Evolutionary conservation across 177 flowering plant species (phyloP).

Genomic region (Vitis hybrid): DNA sequence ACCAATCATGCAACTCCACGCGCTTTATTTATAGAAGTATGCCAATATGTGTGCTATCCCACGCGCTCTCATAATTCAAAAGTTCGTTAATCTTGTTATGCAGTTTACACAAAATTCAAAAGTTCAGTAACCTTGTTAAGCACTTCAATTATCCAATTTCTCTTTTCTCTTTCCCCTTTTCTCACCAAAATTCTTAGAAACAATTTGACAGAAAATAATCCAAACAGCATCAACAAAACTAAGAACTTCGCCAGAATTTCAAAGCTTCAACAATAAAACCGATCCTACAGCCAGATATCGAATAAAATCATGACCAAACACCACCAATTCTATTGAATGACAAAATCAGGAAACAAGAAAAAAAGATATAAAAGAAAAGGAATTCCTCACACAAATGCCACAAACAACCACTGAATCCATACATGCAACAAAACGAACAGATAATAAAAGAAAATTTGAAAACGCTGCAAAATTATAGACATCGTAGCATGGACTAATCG

Average conservation of each 20-base stretch:
- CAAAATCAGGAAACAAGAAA: neutral
- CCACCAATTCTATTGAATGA: neutral
- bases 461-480: neutral
- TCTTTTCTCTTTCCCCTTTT: neutral
- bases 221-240: no score
- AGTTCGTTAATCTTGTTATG: neutral
- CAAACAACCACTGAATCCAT: neutral
- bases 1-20: no score
- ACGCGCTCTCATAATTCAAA: neutral
- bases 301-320: neutral
- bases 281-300: neutral
- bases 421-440: conserved; percentile 1
- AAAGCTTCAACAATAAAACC: no score
- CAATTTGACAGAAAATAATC: neutral
- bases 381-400: no score
- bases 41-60: no score
- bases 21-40: no score
- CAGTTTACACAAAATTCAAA: neutral
- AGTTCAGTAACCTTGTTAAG: neutral
- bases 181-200: neutral
- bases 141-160: no score
- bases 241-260: no score
- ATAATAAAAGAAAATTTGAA: neutral
- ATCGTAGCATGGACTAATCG: neutral
- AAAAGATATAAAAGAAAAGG: neutral